phyloP scores from a whole-genome alignment of 2,329 filamentous ascomycete species.

The Diplodia sapinea region DNA sequence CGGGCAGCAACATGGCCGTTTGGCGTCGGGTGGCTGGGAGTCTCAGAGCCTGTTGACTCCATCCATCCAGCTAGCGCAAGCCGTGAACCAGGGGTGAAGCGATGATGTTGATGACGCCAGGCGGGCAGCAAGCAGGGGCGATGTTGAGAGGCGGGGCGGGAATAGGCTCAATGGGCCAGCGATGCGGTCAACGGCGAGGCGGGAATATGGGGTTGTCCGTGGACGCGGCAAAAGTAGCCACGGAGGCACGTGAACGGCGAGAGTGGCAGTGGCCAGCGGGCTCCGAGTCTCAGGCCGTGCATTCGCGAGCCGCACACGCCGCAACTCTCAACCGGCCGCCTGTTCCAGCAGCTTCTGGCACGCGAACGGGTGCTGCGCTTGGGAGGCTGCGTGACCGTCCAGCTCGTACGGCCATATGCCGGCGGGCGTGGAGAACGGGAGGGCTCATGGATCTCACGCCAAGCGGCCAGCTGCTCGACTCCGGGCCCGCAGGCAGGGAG shows the following conservation, averaged over 20 bases:
- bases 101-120: conserved; percentile 18
- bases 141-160: conserved; percentile 17
- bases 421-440: conserved; percentile 7
- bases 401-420: conserved; percentile 25
- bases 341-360: neutral
- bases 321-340: neutral
- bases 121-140: conserved; percentile 25
- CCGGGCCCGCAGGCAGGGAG: conserved; percentile 5
- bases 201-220: conserved; percentile 8
- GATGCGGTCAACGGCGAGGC: conserved; percentile 19
- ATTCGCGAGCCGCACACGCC: neutral
- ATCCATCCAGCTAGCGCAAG: conserved; percentile 45
- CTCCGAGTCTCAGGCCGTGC: neutral
- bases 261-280: neutral
- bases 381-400: conserved; percentile 5
- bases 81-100: conserved; percentile 9
- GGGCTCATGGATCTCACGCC: conserved; percentile 3
- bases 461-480: conserved; percentile 15
- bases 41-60: conserved; percentile 45
- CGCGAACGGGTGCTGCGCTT: neutral
- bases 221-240: conserved; percentile 19
- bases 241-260: conserved; percentile 18
- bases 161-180: conserved; percentile 20
- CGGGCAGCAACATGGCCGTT: conserved; percentile 28
- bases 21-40: conserved; percentile 35